Evolutionary conservation across 371 early-diverging fungal genomes (phyloP).

Genomic region (Mucor piriformis): DNA sequence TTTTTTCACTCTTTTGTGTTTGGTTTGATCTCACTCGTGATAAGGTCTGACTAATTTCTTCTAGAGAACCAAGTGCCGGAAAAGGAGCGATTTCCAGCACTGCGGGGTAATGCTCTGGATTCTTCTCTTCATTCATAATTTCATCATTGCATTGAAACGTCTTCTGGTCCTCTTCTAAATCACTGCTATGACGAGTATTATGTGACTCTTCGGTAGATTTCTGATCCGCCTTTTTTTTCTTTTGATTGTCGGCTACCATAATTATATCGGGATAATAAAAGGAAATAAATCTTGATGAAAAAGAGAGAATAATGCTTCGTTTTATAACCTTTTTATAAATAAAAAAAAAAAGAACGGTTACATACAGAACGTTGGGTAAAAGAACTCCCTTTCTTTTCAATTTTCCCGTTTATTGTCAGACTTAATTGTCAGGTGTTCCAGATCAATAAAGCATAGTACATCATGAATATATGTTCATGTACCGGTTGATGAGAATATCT

Average conservation of each 20-base stretch:
- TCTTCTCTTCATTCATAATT: neutral
- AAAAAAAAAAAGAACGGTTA: neutral
- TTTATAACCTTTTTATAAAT: neutral
- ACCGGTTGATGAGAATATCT: no score
- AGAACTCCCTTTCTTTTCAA: neutral
- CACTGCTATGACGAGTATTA: neutral
- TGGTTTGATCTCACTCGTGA: constrained; percentile 25
- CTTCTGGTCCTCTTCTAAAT: neutral
- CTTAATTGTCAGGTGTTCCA: no score
- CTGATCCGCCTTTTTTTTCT: neutral
- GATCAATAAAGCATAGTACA: no score
- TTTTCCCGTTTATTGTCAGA: no score
- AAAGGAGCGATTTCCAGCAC: constrained; percentile 43
- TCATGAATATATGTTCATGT: no score
- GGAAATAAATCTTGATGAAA: neutral
- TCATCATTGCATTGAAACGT: neutral
- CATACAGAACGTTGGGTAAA: neutral
- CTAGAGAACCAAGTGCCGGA: constrained; percentile 35
- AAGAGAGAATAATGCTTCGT: neutral
- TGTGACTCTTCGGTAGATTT: neutral
- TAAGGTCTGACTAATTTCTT: constrained; percentile 41
- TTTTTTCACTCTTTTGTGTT: constrained; percentile 13
- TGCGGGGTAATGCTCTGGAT: constrained; percentile 24
- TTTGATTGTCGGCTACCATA: neutral
- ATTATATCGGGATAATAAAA: neutral